Evolutionary conservation across 345 rosid genomes (phyloP).

Genomic region (Carallia pectinifolia): DNA sequence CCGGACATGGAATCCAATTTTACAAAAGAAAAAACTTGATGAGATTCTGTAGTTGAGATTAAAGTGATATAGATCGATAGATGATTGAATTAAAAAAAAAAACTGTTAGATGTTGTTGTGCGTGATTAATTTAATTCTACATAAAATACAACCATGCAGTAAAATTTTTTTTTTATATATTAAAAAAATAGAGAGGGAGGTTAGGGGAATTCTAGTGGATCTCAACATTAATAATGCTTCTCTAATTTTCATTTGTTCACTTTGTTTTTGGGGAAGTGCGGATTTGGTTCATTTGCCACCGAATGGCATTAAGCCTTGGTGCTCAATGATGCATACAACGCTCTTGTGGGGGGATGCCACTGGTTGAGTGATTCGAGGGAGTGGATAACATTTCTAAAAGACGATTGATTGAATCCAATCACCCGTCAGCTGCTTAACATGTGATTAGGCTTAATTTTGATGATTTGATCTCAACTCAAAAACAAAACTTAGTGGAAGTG

Average conservation of each 20-base stretch:
- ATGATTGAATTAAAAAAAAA: not conserved
- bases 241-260: constrained; percentile 8
- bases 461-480: not conserved
- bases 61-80: too few species aligned
- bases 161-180: too few species aligned
- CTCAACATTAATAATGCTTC: constrained; percentile 12
- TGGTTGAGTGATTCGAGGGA: constrained; percentile 28
- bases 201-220: not conserved
- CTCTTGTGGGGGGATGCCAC: not conserved
- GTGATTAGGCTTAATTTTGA: not conserved
- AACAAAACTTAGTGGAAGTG: not conserved
- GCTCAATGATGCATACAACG: constrained; percentile 32
- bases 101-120: not conserved
- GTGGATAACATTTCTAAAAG: constrained; percentile 31
- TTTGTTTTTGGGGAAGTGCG: constrained; percentile 29
- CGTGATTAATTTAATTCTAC: too few species aligned
- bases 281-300: constrained; percentile 43
- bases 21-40: not conserved
- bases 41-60: too few species aligned
- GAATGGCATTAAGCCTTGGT: constrained; percentile 37
- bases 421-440: not conserved
- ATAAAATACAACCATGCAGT: too few species aligned
- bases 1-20: not conserved
- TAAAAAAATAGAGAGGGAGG: too few species aligned
- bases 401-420: not conserved